Conservation (phyloP, 768 basidiomycete species). For the Lanmaoa rubissima region DNA sequence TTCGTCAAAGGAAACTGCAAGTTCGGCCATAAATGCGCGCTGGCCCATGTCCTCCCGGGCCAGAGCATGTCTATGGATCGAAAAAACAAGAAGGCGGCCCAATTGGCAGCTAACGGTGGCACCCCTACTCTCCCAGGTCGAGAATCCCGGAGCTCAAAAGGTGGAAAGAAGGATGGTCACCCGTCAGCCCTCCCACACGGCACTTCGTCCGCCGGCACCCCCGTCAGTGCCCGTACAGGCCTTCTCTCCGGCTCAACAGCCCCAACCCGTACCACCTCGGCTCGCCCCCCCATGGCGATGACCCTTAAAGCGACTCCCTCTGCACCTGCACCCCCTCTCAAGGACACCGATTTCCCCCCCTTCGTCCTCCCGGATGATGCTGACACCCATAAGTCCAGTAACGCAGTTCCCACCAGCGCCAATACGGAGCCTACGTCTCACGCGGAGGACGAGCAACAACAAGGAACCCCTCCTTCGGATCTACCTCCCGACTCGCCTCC, state of each 20-base stretch:
- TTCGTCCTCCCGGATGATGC: conserved; percentile 65
- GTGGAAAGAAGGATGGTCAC: conserved; percentile 38
- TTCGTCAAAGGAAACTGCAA: conserved; percentile 92
- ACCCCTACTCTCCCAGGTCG: conserved; percentile 33
- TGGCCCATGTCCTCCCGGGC: conserved; percentile 92
- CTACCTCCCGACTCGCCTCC: conserved; percentile 11
- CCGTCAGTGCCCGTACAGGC: conserved; percentile 19
- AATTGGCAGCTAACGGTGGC: conserved; percentile 54
- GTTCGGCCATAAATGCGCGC: conserved; percentile 81
- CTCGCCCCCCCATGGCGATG: conserved; percentile 64
- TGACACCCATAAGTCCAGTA: conserved; percentile 20
- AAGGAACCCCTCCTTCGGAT: conserved; percentile 1
- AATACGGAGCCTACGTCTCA: background rate
- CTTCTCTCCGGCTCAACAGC: conserved; percentile 60
- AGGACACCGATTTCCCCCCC: conserved; percentile 71
- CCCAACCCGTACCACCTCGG: conserved; percentile 51
- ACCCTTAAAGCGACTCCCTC: conserved; percentile 73
- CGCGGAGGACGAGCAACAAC: conserved; percentile 12
- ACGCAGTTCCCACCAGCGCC: conserved; percentile 2
- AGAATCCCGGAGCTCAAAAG: conserved; percentile 34
- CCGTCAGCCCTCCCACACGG: conserved; percentile 17
- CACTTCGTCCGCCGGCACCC: conserved; percentile 3
- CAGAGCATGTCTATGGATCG: conserved; percentile 95
- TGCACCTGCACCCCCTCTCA: conserved; percentile 74
- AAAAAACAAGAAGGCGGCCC: conserved; percentile 95